Base-by-base conservation (phyloP, 805 yeast genomes). In the Wickerhamomyces rabaulensis region DNA sequence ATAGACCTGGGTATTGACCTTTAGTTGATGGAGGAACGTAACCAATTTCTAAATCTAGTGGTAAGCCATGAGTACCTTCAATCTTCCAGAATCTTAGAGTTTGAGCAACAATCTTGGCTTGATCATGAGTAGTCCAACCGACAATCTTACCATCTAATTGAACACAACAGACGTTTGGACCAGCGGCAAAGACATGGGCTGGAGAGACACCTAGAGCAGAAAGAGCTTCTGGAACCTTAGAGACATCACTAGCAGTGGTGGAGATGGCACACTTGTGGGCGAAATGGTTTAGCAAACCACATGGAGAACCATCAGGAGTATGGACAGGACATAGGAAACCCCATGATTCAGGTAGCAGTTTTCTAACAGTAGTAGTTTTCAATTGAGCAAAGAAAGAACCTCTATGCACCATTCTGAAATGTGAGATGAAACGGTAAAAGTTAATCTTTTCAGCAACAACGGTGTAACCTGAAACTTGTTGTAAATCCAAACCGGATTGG, bases 261-360 rank as follows among this genome's bases (percentile, higher is more conserved):
- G 96, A 80, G 50, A 94, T 86, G 57, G 77, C 75, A 76, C 99
- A 94, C 68, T 88, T 90, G 70, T 94, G 97, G 9, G 98, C 85
- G 71, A 94, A 82, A 76, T 94, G 99, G 70, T 94, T 94, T 61
- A 94, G 74, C 65, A 94, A 75, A 73, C 99, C 99, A 82, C 99
- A 94, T 19, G 99, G 99, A 43, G 98, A 87, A 58, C 99, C 99
- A 84, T 94, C 99, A 6, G 99, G 99, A 13, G 99, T 94, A 68
- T 94, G 99, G 21, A 94, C 99, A 12, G 99, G 99, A 71, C 99
- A 94, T 58, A 94, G 70, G 78, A 94, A 94, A 3, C 99, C 99
- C 99, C 99, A 94, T 1, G 97, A 87, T 67, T 94, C 99, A 1
- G 99, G 99, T 48, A 94, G 76, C 59, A 94, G 74, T 67, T 94